These are phyloP conservation scores for Dipteronia dyeriana DNA, from an alignment of 345 rosid species.

Conservation along the genomic window DNA sequence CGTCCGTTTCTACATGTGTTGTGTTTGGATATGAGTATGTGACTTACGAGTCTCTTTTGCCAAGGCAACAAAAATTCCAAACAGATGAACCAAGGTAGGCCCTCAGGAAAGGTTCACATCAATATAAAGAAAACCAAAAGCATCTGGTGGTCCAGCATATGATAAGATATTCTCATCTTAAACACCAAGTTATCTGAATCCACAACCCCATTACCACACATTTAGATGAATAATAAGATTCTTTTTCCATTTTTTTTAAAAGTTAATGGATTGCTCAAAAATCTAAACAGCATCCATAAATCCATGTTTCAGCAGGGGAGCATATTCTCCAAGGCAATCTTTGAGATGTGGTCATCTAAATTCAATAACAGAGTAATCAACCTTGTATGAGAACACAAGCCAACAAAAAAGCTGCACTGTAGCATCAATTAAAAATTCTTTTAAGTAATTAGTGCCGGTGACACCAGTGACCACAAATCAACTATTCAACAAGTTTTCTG, in stretches of 20 bases:
- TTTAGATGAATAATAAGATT: neutral
- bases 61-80: neutral
- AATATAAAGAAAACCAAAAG: neutral
- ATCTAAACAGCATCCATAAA: too few relatives aligned
- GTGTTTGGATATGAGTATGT: neutral
- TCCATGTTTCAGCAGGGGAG: too few relatives aligned
- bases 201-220: neutral
- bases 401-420: neutral
- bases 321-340: neutral
- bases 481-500: too few relatives aligned
- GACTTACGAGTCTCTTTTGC: neutral
- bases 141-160: constrained; percentile 5
- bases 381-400: neutral
- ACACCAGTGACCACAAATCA: too few relatives aligned
- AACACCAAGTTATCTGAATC: neutral
- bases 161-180: neutral
- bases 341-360: neutral
- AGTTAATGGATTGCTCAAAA: neutral
- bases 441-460: neutral
- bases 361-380: neutral
- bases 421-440: neutral
- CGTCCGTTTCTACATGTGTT: neutral
- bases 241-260: neutral
- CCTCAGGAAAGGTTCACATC: constrained; percentile 7
- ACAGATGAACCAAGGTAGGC: neutral